Evolutionary conservation across 2,329 filamentous ascomycete species (phyloP).

Genomic region (Neoarthrinium moseri): DNA sequence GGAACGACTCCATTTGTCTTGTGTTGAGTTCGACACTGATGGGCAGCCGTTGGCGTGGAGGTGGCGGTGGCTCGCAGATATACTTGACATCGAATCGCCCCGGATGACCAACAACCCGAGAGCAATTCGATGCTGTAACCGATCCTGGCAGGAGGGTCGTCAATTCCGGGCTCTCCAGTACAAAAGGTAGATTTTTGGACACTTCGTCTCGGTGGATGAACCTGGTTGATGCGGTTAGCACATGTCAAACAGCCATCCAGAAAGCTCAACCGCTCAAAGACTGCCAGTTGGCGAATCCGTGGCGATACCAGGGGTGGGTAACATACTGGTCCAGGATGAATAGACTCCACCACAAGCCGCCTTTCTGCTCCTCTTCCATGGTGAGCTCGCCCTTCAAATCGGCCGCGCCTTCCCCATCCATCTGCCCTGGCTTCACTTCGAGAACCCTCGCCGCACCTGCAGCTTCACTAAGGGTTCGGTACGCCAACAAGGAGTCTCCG

Average conservation of each 20-base stretch:
- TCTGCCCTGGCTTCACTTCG: conserved; percentile 34
- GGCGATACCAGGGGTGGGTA: background rate
- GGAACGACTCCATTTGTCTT: conserved; percentile 16
- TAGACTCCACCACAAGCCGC: conserved; percentile 42
- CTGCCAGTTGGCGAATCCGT: background rate
- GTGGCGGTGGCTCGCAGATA: conserved; percentile 23
- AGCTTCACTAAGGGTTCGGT: conserved; percentile 40
- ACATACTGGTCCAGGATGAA: conserved; percentile 43
- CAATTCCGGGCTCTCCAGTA: conserved; percentile 26
- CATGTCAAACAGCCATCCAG: background rate
- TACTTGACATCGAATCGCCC: conserved; percentile 22
- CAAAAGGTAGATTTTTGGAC: conserved; percentile 26
- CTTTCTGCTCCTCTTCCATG: conserved; percentile 34
- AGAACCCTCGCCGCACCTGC: conserved; percentile 34
- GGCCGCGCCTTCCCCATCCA: conserved; percentile 27
- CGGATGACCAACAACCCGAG: too few relatives aligned
- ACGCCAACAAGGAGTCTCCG: conserved; percentile 38
- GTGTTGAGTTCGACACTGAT: conserved; percentile 4
- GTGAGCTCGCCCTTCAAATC: conserved; percentile 20
- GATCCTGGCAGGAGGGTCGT: conserved; percentile 28
- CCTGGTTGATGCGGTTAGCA: conserved; percentile 17
- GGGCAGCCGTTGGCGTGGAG: background rate
- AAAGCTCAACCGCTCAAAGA: background rate
- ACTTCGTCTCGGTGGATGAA: conserved; percentile 29
- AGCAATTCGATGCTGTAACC: conserved; percentile 26